Conservation (phyloP, 2,329 filamentous ascomycete species). For the Sclerotinia minor region DNA sequence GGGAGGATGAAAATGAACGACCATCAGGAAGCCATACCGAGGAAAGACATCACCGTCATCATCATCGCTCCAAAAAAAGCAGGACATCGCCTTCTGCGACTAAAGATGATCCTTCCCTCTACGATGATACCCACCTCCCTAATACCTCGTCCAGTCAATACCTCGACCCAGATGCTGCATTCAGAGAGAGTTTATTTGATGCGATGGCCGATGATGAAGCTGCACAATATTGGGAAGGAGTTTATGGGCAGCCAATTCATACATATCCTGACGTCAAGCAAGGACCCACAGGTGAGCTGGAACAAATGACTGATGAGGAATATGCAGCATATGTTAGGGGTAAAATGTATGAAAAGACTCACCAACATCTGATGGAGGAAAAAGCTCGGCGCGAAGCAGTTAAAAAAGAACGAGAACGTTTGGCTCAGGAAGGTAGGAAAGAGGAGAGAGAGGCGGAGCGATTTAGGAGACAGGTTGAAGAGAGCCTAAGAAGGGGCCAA, state of each 20-base stretch:
- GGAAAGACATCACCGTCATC: slow-evolving; percentile 33
- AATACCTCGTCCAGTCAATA: slow-evolving; percentile 43
- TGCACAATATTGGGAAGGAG: slow-evolving; percentile 88
- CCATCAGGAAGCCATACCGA: slow-evolving; percentile 25
- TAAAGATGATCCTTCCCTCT: slow-evolving; percentile 41
- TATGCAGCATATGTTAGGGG: slow-evolving; percentile 82
- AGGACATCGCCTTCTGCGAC: slow-evolving; percentile 31
- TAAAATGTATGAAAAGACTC: slow-evolving; percentile 94
- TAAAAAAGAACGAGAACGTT: slow-evolving; percentile 50
- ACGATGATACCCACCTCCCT: slow-evolving; percentile 46
- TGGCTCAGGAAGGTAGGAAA: slow-evolving; percentile 44
- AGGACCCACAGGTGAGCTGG: slow-evolving; percentile 57
- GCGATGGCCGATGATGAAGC: slow-evolving; percentile 96
- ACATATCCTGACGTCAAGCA: slow-evolving; percentile 59
- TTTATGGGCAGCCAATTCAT: slow-evolving; percentile 96
- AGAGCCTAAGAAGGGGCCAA: slow-evolving; percentile 65
- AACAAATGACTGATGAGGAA: slow-evolving; percentile 89
- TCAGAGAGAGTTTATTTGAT: slow-evolving; percentile 93
- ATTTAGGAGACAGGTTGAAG: slow-evolving; percentile 66
- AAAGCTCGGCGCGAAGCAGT: slow-evolving; percentile 61
- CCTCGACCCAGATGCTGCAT: slow-evolving; percentile 71
- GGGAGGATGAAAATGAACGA: slow-evolving; percentile 25
- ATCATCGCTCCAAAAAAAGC: slow-evolving; percentile 37
- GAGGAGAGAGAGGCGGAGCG: slow-evolving; percentile 44
- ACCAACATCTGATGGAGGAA: slow-evolving; percentile 80